Evolutionary conservation across 495 filamentous ascomycete species (phyloP), one percentile per base, ranked within the genome.

Genomic region (Bombardia bombarda): DNA sequence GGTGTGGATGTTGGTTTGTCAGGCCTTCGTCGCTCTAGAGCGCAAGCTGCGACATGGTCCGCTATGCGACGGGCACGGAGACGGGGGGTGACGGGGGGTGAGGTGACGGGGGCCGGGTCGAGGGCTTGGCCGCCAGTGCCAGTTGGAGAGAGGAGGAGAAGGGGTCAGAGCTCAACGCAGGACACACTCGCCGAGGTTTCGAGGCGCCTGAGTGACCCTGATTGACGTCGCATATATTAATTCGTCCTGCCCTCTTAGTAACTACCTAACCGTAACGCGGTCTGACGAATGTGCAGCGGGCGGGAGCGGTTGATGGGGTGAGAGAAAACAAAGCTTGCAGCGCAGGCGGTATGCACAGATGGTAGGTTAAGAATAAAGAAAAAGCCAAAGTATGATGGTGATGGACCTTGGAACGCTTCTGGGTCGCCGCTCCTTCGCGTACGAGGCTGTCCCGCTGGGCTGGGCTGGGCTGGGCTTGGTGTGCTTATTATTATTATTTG

Each of bases 31-130:
- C 57, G 53, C 46, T 53, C 52, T 60, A 62, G 52, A 60, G 60
- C 54, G 60, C 59, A 53, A 62, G 60, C 59, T 69, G 67, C 60
- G 68, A 71, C 68, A 71, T 66, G 62, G 57, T 62, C 53, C 47
- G 32, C 32, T 33, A 33, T 33, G 32, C 32, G 5, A 14, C 32
- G 8, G 14, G 46, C n/a, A n/a, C n/a, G n/a, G n/a, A n/a, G n/a
- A n/a, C n/a, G n/a, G n/a, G n/a, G n/a, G n/a, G n/a, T n/a, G n/a
- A n/a, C n/a, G n/a, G n/a, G n/a, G n/a, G n/a, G n/a, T n/a, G n/a
- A n/a, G n/a, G 55, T 57, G 58, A 57, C 43, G 45, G 47, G 47
- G 46, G 28, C 48, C 7, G 14, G 47, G 43, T 48, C 36, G 40
- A 38, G 38, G 50, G 25, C 50, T 41, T 56, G 49, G 50, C 53